These are phyloP conservation scores for Boletus hoseneyae DNA, from an alignment of 1,284 basidiomycete genomes.

Conservation along the genomic window DNA sequence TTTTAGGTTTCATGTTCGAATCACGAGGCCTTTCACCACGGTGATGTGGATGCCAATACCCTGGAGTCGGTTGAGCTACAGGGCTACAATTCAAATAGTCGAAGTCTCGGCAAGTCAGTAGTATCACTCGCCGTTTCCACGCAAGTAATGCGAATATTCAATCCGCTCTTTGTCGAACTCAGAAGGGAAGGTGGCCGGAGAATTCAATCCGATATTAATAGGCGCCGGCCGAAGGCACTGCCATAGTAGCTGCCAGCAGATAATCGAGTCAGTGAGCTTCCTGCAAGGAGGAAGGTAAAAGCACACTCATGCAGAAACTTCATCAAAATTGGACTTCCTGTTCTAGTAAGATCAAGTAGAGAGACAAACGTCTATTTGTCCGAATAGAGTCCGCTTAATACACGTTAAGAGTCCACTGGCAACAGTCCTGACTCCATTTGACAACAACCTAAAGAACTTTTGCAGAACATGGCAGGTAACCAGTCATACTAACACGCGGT, in stretches of 20 bases:
- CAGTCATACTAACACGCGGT: background rate
- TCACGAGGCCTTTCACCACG: conserved; percentile 10
- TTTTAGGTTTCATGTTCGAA: conserved; percentile 12
- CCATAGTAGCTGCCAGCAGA: background rate
- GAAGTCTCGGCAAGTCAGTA: background rate
- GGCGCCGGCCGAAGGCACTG: no score
- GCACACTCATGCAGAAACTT: conserved; percentile 11
- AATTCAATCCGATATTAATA: no score
- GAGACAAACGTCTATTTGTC: conserved; percentile 1
- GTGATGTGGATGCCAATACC: background rate
- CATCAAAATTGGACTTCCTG: background rate
- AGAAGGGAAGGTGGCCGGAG: no score
- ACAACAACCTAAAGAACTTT: background rate
- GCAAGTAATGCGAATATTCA: background rate
- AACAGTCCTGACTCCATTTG: conserved; percentile 5
- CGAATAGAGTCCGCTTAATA: background rate
- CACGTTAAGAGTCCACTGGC: background rate
- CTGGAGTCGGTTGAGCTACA: background rate
- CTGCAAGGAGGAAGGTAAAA: background rate
- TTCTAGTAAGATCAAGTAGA: background rate
- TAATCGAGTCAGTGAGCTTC: conserved; percentile 5
- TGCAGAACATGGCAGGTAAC: background rate
- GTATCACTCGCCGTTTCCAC: background rate
- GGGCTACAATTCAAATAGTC: background rate
- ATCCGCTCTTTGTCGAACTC: no score